Percentiles rank a stretch among this genome's conserved stretches.
Conservation (phyloP, 257 asterid species). For the Capsicum baccatum region DNA sequence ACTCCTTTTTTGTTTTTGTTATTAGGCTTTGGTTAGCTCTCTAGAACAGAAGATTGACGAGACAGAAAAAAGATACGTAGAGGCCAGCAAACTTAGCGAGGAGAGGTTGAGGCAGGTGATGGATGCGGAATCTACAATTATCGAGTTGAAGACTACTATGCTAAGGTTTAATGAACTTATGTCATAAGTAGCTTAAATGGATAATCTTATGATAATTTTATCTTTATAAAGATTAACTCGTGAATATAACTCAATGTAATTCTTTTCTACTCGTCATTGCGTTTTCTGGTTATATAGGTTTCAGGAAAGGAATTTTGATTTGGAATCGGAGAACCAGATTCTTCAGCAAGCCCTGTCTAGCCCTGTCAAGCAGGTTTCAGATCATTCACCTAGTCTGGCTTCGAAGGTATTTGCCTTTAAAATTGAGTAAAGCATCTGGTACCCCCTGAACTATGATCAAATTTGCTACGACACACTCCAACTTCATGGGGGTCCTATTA, state of each 20-base stretch:
- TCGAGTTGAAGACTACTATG: conserved; percentile 83
- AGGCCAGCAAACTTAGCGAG: conserved; percentile 86
- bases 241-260: background rate
- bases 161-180: conserved; percentile 53
- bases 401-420: conserved; percentile 52
- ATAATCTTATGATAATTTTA: background rate
- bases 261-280: background rate
- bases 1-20: background rate
- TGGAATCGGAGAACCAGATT: conserved; percentile 33
- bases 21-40: conserved; percentile 74
- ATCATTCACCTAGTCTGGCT: conserved; percentile 45
- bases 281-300: conserved; percentile 22
- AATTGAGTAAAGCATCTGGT: no score
- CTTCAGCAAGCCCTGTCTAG: conserved; percentile 63
- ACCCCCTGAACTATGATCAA: no score
- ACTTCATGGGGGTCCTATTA: no score
- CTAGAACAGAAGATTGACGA: conserved; percentile 80
- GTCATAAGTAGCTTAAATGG: conserved; percentile 10
- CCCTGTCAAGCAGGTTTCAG: conserved; percentile 63
- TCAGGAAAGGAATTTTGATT: conserved; percentile 26
- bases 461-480: no score
- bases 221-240: background rate
- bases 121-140: conserved; percentile 88
- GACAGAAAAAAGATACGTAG: conserved; percentile 86
- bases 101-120: conserved; percentile 88